phyloP scores from a whole-genome alignment of 768 basidiomycete species.

The Leccinum truebloodii region DNA sequence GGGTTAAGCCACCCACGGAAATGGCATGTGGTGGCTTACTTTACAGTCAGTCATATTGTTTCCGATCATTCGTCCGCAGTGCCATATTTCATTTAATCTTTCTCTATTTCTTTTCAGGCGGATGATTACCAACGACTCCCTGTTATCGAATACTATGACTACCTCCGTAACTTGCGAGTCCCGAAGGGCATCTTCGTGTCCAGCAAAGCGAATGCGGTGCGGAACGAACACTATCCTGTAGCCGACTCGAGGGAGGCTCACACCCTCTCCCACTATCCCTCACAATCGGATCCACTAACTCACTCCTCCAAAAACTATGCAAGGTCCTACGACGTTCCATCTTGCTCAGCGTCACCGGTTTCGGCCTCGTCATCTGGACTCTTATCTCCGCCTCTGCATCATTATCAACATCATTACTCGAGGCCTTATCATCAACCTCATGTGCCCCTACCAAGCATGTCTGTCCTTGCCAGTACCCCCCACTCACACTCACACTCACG shows the following conservation, averaged over 20 bases:
- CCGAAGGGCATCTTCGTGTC: slow-evolving; percentile 74
- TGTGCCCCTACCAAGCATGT: slow-evolving; percentile 27
- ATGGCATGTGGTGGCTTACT: slow-evolving; percentile 87
- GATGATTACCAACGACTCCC: slow-evolving; percentile 71
- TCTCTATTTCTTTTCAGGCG: slow-evolving; percentile 42
- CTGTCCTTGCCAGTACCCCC: slow-evolving; percentile 10
- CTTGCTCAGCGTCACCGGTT: slow-evolving; percentile 15
- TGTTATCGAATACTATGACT: slow-evolving; percentile 72
- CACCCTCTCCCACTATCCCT: slow-evolving; percentile 11
- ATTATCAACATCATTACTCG: slow-evolving; percentile 10
- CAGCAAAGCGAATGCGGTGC: slow-evolving; percentile 51
- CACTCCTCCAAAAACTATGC: slow-evolving; percentile 10
- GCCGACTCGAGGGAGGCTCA: slow-evolving; percentile 22
- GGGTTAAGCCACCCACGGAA: slow-evolving; percentile 66
- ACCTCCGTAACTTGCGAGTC: slow-evolving; percentile 64
- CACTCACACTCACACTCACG: not conserved
- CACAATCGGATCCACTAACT: slow-evolving; percentile 1
- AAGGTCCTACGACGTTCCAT: slow-evolving; percentile 16
- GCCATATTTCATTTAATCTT: slow-evolving; percentile 9
- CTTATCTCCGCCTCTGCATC: slow-evolving; percentile 11
- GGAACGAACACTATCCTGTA: slow-evolving; percentile 25
- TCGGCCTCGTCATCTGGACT: slow-evolving; percentile 17
- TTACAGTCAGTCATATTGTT: slow-evolving; percentile 51
- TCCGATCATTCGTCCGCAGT: not conserved
- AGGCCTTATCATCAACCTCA: slow-evolving; percentile 7